phyloP scores from a whole-genome alignment of 129 eudicot species.

The Gnaphalium uliginosum region DNA sequence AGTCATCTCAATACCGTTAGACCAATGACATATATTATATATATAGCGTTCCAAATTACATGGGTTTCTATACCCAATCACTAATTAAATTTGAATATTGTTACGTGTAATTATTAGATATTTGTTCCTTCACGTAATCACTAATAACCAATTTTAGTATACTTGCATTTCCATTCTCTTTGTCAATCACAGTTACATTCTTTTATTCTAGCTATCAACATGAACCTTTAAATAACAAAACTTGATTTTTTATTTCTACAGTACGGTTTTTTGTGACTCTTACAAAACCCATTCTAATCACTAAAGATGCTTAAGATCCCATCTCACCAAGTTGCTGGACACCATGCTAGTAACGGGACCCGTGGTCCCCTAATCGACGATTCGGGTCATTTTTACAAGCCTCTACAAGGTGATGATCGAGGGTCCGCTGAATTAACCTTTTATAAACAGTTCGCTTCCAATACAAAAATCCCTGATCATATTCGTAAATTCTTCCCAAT shows the following conservation, averaged over 20 bases:
- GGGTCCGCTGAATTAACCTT: slow-evolving; percentile 65
- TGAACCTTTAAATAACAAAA: not conserved
- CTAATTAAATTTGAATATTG: not conserved
- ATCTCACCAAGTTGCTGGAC: slow-evolving; percentile 91
- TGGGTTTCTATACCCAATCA: not conserved
- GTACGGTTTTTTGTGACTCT: no score
- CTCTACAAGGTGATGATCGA: slow-evolving; percentile 73
- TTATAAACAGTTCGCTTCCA: slow-evolving; percentile 50
- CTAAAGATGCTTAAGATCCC: slow-evolving; percentile 64
- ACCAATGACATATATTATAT: no score
- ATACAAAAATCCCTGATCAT: slow-evolving; percentile 44
- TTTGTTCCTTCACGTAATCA: not conserved
- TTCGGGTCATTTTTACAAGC: slow-evolving; percentile 83
- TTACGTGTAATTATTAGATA: not conserved
- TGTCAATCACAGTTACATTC: not conserved
- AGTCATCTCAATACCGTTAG: no score
- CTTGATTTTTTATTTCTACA: not conserved
- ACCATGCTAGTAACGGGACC: slow-evolving; percentile 58
- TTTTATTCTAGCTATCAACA: no score
- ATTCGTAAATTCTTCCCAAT: slow-evolving; percentile 65
- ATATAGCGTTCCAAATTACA: no score
- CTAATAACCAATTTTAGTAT: not conserved
- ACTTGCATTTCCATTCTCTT: not conserved
- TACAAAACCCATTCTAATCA: not conserved
- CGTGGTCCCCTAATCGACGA: slow-evolving; percentile 78